Evolutionary conservation across 345 rosid species (phyloP).

Genomic region (Eucalyptus paniculata): DNA sequence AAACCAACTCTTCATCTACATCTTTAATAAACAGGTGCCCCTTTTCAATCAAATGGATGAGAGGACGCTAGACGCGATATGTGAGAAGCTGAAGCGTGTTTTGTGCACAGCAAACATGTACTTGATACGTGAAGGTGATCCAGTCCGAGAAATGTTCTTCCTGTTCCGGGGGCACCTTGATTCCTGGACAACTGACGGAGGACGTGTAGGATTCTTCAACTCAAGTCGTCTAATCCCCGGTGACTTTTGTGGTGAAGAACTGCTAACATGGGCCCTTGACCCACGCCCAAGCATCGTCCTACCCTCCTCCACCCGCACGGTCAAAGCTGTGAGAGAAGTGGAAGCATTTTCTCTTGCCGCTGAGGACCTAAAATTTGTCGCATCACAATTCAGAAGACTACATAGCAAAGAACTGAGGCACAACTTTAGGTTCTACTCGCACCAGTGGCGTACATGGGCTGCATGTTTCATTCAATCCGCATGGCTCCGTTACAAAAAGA

Average conservation of each 20-base stretch:
- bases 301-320: conserved; percentile 13
- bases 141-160: conserved; percentile 14
- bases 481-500: conserved; percentile 1
- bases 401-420: conserved; percentile 6
- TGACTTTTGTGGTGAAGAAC: conserved; percentile 15
- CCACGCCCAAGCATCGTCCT: background rate
- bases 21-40: background rate
- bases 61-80: conserved; percentile 3
- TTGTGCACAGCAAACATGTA: background rate
- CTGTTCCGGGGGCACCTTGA: conserved; percentile 10
- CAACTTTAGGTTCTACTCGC: conserved; percentile 6
- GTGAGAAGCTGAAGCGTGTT: conserved; percentile 5
- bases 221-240: conserved; percentile 1
- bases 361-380: conserved; percentile 7
- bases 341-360: conserved; percentile 9
- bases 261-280: conserved; percentile 13
- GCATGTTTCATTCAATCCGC: conserved; percentile 12
- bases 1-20: background rate
- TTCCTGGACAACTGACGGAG: conserved; percentile 6
- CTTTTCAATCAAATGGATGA: conserved; percentile 10
- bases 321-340: conserved; percentile 1
- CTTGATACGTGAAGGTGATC: conserved; percentile 10
- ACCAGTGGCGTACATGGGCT: conserved; percentile 13
- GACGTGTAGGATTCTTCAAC: conserved; percentile 13
- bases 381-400: conserved; percentile 7